Evolutionary conservation across 2,329 filamentous ascomycete genomes (phyloP).

Genomic region (Beauveria caledonica): DNA sequence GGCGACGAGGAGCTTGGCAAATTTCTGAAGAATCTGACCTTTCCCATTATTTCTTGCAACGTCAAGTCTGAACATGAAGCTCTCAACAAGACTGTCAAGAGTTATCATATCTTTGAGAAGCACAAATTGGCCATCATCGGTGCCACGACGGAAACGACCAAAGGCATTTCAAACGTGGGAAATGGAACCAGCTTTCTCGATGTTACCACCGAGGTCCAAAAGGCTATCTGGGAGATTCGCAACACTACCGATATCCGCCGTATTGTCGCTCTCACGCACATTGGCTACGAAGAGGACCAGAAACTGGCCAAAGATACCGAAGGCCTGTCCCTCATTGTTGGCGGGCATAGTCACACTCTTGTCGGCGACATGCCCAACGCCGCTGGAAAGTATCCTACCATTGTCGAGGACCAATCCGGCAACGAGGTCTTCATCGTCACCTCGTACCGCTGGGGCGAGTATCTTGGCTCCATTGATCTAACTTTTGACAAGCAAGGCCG

Average conservation of each 20-base stretch:
- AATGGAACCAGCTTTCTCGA: slow-evolving; percentile 50
- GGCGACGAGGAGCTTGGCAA: slow-evolving; percentile 54
- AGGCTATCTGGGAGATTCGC: slow-evolving; percentile 53
- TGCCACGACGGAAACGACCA: slow-evolving; percentile 52
- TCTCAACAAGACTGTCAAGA: slow-evolving; percentile 55
- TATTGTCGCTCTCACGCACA: slow-evolving; percentile 59
- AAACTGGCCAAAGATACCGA: slow-evolving; percentile 50
- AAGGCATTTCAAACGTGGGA: slow-evolving; percentile 50
- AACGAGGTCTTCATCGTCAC: slow-evolving; percentile 63
- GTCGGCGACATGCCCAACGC: slow-evolving; percentile 52
- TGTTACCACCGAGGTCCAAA: slow-evolving; percentile 49
- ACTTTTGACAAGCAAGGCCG: slow-evolving; percentile 53
- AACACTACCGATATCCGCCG: slow-evolving; percentile 53
- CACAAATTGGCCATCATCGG: slow-evolving; percentile 56
- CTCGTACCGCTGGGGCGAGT: slow-evolving; percentile 61
- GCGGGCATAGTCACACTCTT: slow-evolving; percentile 52
- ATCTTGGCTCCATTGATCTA: slow-evolving; percentile 59
- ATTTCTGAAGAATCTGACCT: slow-evolving; percentile 55
- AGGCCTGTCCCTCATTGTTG: slow-evolving; percentile 61
- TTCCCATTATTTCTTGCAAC: slow-evolving; percentile 56
- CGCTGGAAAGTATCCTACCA: slow-evolving; percentile 55
- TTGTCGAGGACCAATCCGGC: slow-evolving; percentile 50
- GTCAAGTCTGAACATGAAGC: slow-evolving; percentile 50
- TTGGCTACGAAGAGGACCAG: slow-evolving; percentile 57
- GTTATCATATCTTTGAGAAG: slow-evolving; percentile 55